Evolutionary conservation across 257 asterid species (phyloP).

Genomic region (Nicotiana noctiflora): DNA sequence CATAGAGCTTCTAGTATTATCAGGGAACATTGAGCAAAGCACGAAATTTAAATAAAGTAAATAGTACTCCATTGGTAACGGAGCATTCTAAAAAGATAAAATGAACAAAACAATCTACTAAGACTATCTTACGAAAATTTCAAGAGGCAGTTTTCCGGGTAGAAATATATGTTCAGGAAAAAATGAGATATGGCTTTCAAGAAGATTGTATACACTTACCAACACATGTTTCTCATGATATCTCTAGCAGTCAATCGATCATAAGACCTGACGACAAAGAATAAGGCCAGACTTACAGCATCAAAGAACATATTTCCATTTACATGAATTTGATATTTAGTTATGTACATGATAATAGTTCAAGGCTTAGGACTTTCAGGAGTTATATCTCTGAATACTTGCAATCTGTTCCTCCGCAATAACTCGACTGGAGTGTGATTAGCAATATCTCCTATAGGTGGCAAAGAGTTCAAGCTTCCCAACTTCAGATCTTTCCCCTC

Average conservation of each 20-base stretch:
- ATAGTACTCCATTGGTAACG: too few species aligned
- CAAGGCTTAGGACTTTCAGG: constrained; percentile 27
- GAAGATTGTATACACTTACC: not conserved
- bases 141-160: too few species aligned
- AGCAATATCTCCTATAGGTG: constrained; percentile 11
- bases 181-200: not conserved
- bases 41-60: too few species aligned
- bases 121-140: too few species aligned
- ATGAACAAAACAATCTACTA: too few species aligned
- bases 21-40: not conserved
- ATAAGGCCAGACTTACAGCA: not conserved
- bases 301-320: not conserved
- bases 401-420: constrained; percentile 38
- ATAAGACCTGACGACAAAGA: not conserved
- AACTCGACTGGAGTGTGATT: constrained; percentile 9
- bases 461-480: constrained; percentile 14
- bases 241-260: not conserved
- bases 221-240: not conserved
- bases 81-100: too few species aligned
- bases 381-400: constrained; percentile 50
- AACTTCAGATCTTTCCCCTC: constrained; percentile 24
- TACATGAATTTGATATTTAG: not conserved
- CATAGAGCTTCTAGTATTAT: too few species aligned
- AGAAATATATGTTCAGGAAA: not conserved
- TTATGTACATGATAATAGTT: not conserved